Evolutionary conservation across 768 basidiomycete genomes (phyloP).

Genomic region (Kwoniella mangroviensis): DNA sequence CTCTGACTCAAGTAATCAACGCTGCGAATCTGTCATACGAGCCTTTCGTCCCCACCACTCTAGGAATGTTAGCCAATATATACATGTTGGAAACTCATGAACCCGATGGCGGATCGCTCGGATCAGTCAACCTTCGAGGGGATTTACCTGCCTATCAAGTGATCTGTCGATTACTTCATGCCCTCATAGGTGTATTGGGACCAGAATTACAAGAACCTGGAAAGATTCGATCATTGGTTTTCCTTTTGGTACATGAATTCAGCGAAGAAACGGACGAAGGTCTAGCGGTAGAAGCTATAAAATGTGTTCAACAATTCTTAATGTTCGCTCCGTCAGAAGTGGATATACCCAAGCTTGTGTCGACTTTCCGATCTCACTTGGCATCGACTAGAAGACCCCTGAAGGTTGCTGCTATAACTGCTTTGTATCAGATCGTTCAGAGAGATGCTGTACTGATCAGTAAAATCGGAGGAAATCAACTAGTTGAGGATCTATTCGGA

Average conservation of each 20-base stretch:
- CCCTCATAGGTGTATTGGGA: conserved; percentile 88
- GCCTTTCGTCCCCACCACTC: conserved; percentile 82
- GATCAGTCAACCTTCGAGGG: conserved; percentile 82
- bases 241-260: conserved; percentile 84
- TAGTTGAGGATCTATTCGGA: conserved; percentile 92
- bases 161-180: conserved; percentile 88
- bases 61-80: conserved; percentile 87
- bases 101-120: conserved; percentile 81
- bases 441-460: conserved; percentile 90
- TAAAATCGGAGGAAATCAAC: conserved; percentile 85
- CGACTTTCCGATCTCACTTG: conserved; percentile 76
- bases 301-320: conserved; percentile 92
- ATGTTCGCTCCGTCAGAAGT: conserved; percentile 91
- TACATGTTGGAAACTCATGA: conserved; percentile 91
- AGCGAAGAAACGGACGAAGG: conserved; percentile 83
- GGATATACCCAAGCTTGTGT: conserved; percentile 77
- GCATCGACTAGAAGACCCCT: conserved; percentile 79
- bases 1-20: conserved; percentile 83
- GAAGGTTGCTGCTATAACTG: conserved; percentile 93
- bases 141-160: conserved; percentile 91
- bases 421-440: conserved; percentile 94
- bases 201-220: conserved; percentile 92
- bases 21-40: conserved; percentile 90
- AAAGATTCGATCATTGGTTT: conserved; percentile 75
- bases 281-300: conserved; percentile 89